Base-by-base conservation (phyloP, 1,284 basidiomycete genomes). In the Puccinia hordei region DNA sequence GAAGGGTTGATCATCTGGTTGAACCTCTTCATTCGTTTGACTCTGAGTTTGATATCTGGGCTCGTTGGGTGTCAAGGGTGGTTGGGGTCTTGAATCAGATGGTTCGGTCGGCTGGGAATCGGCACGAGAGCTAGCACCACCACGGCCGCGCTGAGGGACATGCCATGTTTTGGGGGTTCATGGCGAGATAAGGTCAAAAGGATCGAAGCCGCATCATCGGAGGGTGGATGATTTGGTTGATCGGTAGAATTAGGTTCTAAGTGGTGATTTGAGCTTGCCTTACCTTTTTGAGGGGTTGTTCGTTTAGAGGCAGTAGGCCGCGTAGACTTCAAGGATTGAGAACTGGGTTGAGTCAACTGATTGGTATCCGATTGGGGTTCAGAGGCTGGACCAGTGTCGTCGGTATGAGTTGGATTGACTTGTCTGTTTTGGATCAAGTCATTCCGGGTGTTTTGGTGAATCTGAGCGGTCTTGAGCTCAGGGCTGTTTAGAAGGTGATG, bases 121-220 rank as follows among this genome's bases (percentile, higher is more conserved):
- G 3, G 59, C 8, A 30, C 69, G 71, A 12, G 71, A 61, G 49
- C 44, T 44, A 10, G 66, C 13, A 33, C 69, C 71, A 38, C 69
- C 78, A 35, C 71, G 55, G 10, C 78, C 71, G n/a, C 78, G 69
- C 78, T 55, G 19, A 80, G 61, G 22, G 78, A 71, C 78, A 80
- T 80, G 10, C 46, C 69, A 55, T 80, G 78, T 46, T 73, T 80
- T 4, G 69, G 44, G 33, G 24, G 57, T 15, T 80, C 78, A 49
- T 69, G 59, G 1, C 78, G 78, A 15, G 78, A 80, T 63, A 80
- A 68, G 17, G 38, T 57, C 24, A 80, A 73, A 13, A 80, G 61
- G 24, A 80, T 65, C 19, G 78, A 80, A 24, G 78, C 78, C 19
- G 78, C 78, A 38, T 80, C 78, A 22, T 80, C 78, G 2, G 74